These are phyloP conservation scores for Fagus sylvatica DNA, from an alignment of 306 rosid genomes.

Conservation along the genomic window DNA sequence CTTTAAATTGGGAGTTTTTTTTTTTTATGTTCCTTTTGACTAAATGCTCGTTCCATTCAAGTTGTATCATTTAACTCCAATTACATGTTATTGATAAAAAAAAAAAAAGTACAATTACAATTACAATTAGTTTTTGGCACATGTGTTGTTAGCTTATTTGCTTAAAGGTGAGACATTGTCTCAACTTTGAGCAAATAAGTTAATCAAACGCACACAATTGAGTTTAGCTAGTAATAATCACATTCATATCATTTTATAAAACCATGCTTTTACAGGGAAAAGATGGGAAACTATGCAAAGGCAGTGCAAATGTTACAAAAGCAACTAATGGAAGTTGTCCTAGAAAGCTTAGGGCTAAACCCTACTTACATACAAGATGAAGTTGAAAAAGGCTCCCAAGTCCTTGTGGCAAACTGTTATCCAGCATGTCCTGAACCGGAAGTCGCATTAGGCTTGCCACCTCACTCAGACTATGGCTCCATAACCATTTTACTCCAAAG, in stretches of 20 bases:
- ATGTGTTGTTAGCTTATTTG: no score
- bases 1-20: not conserved
- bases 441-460: constrained; percentile 50
- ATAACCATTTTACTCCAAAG: constrained; percentile 50
- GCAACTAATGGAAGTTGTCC: constrained; percentile 29
- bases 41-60: no score
- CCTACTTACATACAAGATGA: constrained; percentile 36
- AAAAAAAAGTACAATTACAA: no score
- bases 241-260: not conserved
- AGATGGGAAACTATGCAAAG: constrained; percentile 52
- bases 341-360: constrained; percentile 48
- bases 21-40: no score
- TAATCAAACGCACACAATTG: no score
- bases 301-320: constrained; percentile 40
- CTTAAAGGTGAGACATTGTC: no score
- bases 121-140: no score
- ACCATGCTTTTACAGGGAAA: constrained; percentile 32
- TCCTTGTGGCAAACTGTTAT: constrained; percentile 51
- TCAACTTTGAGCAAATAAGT: no score
- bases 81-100: no score
- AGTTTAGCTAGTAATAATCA: no score
- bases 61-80: no score
- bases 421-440: constrained; percentile 54
- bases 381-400: constrained; percentile 41
- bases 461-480: constrained; percentile 53